These are phyloP conservation scores for Xerocomellus chrysenteron DNA, from an alignment of 768 basidiomycete genomes.

Conservation along the genomic window DNA sequence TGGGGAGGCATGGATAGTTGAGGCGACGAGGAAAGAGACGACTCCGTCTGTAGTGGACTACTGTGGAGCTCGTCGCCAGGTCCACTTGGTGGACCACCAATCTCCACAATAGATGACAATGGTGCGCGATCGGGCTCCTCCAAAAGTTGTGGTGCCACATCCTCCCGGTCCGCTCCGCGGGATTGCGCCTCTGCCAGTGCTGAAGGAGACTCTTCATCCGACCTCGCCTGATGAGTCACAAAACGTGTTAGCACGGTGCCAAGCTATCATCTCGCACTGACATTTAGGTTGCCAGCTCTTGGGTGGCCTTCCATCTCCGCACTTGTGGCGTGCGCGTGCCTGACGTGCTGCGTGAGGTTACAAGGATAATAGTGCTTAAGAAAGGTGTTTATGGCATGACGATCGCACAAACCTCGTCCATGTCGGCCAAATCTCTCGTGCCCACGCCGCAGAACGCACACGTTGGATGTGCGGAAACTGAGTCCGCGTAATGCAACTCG, in stretches of 20 bases:
- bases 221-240: slow-evolving; percentile 2
- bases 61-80: neutral
- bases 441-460: slow-evolving; percentile 22
- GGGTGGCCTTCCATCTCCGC: slow-evolving; percentile 2
- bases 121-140: neutral
- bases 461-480: slow-evolving; percentile 17
- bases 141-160: neutral
- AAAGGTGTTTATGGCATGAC: neutral
- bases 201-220: neutral
- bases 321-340: slow-evolving; percentile 6
- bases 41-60: neutral
- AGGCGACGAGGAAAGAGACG: neutral
- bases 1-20: neutral
- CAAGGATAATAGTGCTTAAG: neutral
- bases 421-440: slow-evolving; percentile 9
- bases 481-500: slow-evolving; percentile 24
- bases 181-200: neutral
- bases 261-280: neutral
- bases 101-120: neutral
- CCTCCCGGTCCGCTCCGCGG: neutral
- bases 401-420: slow-evolving; percentile 22
- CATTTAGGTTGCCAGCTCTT: neutral
- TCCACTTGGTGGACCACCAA: neutral
- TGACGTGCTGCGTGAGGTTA: slow-evolving; percentile 19
- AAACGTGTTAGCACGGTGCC: slow-evolving; percentile 2